phyloP scores from a whole-genome alignment of 1,139 yeast species.

The Geotrichum restrictum region DNA sequence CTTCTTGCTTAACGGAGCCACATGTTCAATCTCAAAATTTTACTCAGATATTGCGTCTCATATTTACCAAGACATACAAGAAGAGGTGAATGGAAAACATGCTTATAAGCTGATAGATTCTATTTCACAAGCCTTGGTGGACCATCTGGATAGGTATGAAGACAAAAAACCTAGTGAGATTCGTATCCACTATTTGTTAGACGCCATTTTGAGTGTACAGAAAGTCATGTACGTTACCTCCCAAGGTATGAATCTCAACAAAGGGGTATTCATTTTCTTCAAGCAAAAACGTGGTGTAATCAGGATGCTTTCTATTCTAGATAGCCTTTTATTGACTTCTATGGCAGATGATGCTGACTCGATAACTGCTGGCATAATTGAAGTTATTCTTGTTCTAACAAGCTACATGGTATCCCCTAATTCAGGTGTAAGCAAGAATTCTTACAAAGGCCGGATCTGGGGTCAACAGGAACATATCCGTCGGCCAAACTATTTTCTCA shows the following conservation, averaged over 20 bases:
- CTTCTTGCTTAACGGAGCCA: conserved; percentile 32
- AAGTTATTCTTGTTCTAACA: conserved; percentile 25
- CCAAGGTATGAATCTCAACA: conserved; percentile 22
- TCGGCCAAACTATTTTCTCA: conserved; percentile 32
- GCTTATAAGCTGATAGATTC: conserved; percentile 22
- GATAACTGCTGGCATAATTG: conserved; percentile 19
- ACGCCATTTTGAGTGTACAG: conserved; percentile 22
- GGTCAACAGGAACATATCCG: conserved; percentile 28
- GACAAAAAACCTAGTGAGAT: conserved; percentile 5
- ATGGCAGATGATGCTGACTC: conserved; percentile 16
- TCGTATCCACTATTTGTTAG: conserved; percentile 12
- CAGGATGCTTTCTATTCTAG: conserved; percentile 28
- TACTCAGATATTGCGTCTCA: conserved; percentile 29
- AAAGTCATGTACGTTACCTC: conserved; percentile 30
- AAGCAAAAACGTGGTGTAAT: conserved; percentile 36
- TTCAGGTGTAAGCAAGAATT: conserved; percentile 26
- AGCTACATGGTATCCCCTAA: conserved; percentile 27
- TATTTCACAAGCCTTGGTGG: conserved; percentile 32
- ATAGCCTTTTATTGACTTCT: conserved; percentile 23
- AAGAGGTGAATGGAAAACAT: conserved; percentile 8
- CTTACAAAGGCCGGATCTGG: conserved; percentile 26
- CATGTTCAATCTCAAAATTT: conserved; percentile 30
- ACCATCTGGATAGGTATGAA: conserved; percentile 25
- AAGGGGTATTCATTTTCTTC: conserved; percentile 34
- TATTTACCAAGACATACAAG: conserved; percentile 7